Conservation (phyloP, 306 rosid species). For the Acacia confusa region DNA sequence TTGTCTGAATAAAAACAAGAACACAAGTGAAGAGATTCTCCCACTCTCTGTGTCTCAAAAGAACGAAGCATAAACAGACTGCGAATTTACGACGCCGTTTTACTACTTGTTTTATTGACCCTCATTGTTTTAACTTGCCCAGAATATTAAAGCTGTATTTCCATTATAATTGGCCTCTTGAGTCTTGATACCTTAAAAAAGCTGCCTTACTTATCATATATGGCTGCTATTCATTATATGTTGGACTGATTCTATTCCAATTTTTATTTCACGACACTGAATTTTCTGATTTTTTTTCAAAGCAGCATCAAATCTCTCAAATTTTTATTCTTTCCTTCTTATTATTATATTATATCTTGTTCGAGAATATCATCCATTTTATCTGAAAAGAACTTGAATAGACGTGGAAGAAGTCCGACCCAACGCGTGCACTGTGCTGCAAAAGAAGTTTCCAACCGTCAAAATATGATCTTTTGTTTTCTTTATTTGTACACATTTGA, state of each 20-base stretch:
- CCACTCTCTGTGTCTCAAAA: slow-evolving; percentile 12
- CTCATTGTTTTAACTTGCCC: neutral
- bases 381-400: neutral
- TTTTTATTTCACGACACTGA: neutral
- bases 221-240: neutral
- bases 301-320: neutral
- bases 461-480: neutral
- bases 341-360: neutral
- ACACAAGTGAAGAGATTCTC: slow-evolving; percentile 3
- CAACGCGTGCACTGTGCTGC: neutral
- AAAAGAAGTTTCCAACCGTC: neutral
- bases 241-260: neutral
- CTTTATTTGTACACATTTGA: neutral
- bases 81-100: neutral
- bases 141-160: slow-evolving; percentile 2
- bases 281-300: neutral
- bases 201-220: neutral
- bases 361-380: neutral
- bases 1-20: neutral
- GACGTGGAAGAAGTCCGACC: slow-evolving; percentile 15
- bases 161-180: neutral
- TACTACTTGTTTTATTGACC: neutral
- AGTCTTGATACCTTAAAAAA: neutral
- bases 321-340: neutral
- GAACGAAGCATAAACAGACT: slow-evolving; percentile 13